Base-by-base conservation (phyloP, 2,329 filamentous ascomycete species). In the Xylaria sp. region DNA sequence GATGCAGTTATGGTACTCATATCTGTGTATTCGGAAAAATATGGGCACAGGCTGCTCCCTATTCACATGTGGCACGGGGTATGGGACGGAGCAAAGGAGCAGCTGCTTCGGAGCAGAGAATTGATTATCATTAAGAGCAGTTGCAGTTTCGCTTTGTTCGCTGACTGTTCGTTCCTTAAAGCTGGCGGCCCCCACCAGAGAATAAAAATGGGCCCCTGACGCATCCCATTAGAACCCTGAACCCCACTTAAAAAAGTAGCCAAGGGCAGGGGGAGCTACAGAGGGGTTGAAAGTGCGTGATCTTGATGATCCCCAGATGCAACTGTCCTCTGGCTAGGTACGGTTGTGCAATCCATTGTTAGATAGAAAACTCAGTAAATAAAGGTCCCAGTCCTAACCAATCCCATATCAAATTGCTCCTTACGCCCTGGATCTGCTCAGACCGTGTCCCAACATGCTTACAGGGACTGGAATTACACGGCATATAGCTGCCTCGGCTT, bases 401-500 rank as follows among this genome's bases (percentile, higher is more conserved):
- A 59, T 59, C 11, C 28, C 51, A 20, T 40, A 15, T 13, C 28
- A 38, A 49, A 23, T 23, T 40, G 20, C n/a, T 31, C 48, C 54
- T 38, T 63, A 31, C 40, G 40, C 51, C 54, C 13, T 51, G 26
- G 4, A 53, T 51, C 17, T 13, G 26, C 15, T 57, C n/a, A 13
- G 17, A 9, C 28, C 11, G 17, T 20, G 9, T 33, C 44, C 46
- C 13, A 46, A 48, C 17, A 40, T 26, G 6, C 6, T 6, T 4
- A 6, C 36, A 51, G 38, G 38, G 48, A 2, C 42, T 48, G 17
- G 28, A 46, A 71, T 65, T 78, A 77, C 68, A 86, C 74, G 4
- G 87, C 87, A 73, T 86, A 86, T 70, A 90, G 73, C 76, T 85
- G 82, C 77, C 84, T 84, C 51, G 86, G 87, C 74, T 79, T 78